These are phyloP conservation scores for Solioccasus polychromus DNA, from an alignment of 768 basidiomycete species.

Conservation along the genomic window DNA sequence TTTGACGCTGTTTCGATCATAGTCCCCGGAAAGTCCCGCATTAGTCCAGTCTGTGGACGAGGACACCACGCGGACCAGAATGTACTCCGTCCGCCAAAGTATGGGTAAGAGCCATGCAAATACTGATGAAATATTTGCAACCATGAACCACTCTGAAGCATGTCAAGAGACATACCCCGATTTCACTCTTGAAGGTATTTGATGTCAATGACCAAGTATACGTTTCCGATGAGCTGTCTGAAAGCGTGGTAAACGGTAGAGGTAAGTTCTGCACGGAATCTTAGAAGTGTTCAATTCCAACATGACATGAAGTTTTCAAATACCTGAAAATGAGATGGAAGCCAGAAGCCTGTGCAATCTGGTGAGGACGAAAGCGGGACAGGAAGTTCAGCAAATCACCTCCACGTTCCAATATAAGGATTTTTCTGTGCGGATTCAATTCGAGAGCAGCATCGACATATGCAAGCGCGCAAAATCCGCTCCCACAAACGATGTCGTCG, in stretches of 20 bases:
- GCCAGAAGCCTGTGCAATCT: slow-evolving; percentile 10
- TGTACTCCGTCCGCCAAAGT: slow-evolving; percentile 16
- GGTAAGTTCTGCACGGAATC: slow-evolving; percentile 1
- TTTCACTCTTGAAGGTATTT: slow-evolving; percentile 1
- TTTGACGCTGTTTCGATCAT: background rate
- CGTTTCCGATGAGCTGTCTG: slow-evolving; percentile 1
- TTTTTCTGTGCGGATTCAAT: slow-evolving; percentile 11
- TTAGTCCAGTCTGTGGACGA: slow-evolving; percentile 2
- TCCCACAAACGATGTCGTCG: slow-evolving; percentile 11
- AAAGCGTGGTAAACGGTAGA: slow-evolving; percentile 5
- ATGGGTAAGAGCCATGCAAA: slow-evolving; percentile 13
- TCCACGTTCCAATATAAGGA: slow-evolving; percentile 17
- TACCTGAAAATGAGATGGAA: slow-evolving; percentile 12
- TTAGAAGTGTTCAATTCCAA: background rate
- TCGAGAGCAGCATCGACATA: slow-evolving; percentile 16
- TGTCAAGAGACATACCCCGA: background rate
- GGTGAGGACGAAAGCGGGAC: no score
- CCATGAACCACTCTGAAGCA: background rate
- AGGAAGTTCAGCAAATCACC: background rate
- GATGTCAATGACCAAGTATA: slow-evolving; percentile 7
- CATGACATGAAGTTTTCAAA: no score
- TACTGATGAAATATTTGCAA: slow-evolving; percentile 1
- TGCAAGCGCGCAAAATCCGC: slow-evolving; percentile 15
- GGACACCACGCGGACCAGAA: slow-evolving; percentile 21
- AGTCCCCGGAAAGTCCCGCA: slow-evolving; percentile 15